These are phyloP conservation scores for Solioccasus polychromus DNA, from an alignment of 768 basidiomycete genomes.

Conservation along the genomic window DNA sequence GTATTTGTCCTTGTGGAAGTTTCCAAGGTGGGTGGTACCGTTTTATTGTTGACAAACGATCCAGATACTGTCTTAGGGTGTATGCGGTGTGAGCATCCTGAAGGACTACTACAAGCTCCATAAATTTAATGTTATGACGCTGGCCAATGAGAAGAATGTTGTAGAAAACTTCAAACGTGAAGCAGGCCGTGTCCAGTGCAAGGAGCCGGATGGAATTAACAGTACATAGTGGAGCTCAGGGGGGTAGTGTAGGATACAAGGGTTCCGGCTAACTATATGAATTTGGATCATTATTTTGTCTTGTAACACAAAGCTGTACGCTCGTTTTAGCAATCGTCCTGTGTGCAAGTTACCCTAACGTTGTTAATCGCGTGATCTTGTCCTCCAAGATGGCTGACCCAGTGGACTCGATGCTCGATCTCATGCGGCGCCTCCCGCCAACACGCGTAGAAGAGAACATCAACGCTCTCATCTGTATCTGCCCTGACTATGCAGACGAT, in stretches of 20 bases:
- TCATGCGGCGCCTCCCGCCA: conserved; percentile 94
- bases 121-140: conserved; percentile 79
- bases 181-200: conserved; percentile 32
- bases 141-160: conserved; percentile 52
- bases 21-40: conserved; percentile 60
- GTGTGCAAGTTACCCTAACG: no score
- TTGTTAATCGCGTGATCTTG: conserved; percentile 6
- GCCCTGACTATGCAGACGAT: conserved; percentile 94
- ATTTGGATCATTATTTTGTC: no score
- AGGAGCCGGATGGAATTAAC: conserved; percentile 3
- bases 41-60: background rate
- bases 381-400: conserved; percentile 59
- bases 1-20: conserved; percentile 78
- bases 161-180: conserved; percentile 33
- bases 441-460: conserved; percentile 87
- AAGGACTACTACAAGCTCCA: conserved; percentile 66
- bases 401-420: conserved; percentile 91
- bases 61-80: conserved; percentile 43
- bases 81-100: conserved; percentile 75
- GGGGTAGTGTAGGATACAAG: no score
- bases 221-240: background rate
- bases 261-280: no score
- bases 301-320: no score
- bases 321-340: no score
- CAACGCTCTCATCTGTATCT: conserved; percentile 71